Evolutionary conservation across 495 filamentous ascomycete species (phyloP), one percentile per base, ranked within the genome.

Genomic region (Annulohypoxylon moriforme): DNA sequence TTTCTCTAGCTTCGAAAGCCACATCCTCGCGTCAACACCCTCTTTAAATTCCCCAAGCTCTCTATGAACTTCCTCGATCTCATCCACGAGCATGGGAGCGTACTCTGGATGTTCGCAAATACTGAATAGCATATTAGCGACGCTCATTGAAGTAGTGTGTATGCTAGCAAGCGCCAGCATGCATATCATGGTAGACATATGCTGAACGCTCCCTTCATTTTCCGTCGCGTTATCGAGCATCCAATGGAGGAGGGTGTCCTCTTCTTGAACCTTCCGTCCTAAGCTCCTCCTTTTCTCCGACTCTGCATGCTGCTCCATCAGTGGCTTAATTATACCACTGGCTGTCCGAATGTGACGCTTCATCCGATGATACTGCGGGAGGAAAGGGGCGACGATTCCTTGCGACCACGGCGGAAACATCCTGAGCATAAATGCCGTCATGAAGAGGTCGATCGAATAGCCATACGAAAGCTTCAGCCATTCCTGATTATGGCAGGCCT

Each of bases 401-500:
- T 34, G 64, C 4, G 25, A 18, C 34, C 27, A 49, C 22, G 8
- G 7, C 3, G 64, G 64, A 25, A 67, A 49, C 22, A 58, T 46
- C 24, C 52, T 29, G 10, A 67, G 18, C 18, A 67, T 8, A 38
- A 67, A 18, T 2, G 76, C 73, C 4, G 79, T 79, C 11, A 52
- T 31, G 67, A 87, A 85, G 3, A 81, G 40, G 34, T 85, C 76
- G 31, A 81, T 75, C 6, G 85, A 80, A 67, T 81, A 86, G 27
- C 80, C 78, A 50, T 83, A 78, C 0, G 82, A 79, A 11, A 83
- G 74, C 16, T 79, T 61, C 16, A 84, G 71, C 85, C 85, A 88
- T 9, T 84, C 78, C 38, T 76, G 60, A 57, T 86, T 72, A 1
- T 81, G 81, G 60, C 81, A 82, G 60, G 81, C 50, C 11, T 73